A percentile compares a stretch with the other conserved stretches of the same genome.
Evolutionary conservation across 2,329 filamentous ascomycete species (phyloP).

Genomic region (Orbilia brochopaga): DNA sequence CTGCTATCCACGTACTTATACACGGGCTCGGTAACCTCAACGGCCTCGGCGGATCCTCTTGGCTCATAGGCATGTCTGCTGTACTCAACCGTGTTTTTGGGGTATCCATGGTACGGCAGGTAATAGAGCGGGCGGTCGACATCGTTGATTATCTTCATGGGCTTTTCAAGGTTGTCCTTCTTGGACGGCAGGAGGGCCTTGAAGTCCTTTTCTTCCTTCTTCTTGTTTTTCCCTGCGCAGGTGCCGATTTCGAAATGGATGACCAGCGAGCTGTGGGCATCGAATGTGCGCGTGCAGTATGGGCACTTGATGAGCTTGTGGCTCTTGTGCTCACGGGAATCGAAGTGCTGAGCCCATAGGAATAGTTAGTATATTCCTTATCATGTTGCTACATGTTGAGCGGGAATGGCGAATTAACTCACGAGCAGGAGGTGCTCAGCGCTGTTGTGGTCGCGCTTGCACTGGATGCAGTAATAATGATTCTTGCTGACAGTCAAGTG

Average conservation of each 20-base stretch:
- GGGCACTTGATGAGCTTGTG: slow-evolving; percentile 47
- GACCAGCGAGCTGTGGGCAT: slow-evolving; percentile 45
- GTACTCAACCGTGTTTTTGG: slow-evolving; percentile 44
- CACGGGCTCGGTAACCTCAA: slow-evolving; percentile 37
- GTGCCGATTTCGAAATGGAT: slow-evolving; percentile 49
- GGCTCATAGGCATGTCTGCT: slow-evolving; percentile 31
- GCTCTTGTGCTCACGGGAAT: slow-evolving; percentile 41
- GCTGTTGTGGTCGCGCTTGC: slow-evolving; percentile 47
- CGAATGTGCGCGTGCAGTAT: slow-evolving; percentile 46
- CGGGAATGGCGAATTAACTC: slow-evolving; percentile 3
- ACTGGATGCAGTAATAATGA: slow-evolving; percentile 45
- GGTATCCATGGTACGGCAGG: slow-evolving; percentile 45
- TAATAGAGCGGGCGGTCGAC: slow-evolving; percentile 39
- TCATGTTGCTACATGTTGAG: background rate
- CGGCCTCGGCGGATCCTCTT: slow-evolving; percentile 18
- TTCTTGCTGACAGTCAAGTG: slow-evolving; percentile 46
- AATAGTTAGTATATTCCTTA: slow-evolving; percentile 1
- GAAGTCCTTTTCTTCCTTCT: slow-evolving; percentile 39
- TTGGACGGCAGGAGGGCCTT: slow-evolving; percentile 22
- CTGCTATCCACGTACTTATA: slow-evolving; percentile 46
- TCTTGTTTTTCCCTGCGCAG: slow-evolving; percentile 37
- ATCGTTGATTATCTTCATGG: slow-evolving; percentile 43
- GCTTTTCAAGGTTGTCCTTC: slow-evolving; percentile 42
- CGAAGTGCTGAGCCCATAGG: slow-evolving; percentile 28
- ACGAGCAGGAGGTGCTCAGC: slow-evolving; percentile 40